These are phyloP conservation scores for Oldenlandia corymbosa DNA, from an alignment of 257 asterid species.

Conservation along the genomic window DNA sequence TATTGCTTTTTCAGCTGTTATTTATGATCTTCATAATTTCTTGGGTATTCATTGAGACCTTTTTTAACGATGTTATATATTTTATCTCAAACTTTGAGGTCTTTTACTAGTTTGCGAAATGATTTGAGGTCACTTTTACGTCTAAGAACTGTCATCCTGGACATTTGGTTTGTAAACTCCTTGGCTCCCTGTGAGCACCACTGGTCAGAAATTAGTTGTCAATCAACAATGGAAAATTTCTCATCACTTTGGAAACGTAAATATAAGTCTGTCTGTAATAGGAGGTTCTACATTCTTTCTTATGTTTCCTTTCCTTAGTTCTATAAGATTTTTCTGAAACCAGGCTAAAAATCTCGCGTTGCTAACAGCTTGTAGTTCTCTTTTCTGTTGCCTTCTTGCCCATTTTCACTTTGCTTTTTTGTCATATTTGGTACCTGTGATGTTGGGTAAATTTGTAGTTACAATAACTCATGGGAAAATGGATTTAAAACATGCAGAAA, in stretches of 20 bases:
- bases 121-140: neutral
- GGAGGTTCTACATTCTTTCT: no score
- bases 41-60: neutral
- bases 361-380: neutral
- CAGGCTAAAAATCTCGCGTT: neutral
- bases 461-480: neutral
- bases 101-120: neutral
- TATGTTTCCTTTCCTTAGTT: neutral
- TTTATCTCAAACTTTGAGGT: neutral
- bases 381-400: neutral
- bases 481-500: slow-evolving; percentile 34
- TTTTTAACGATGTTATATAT: neutral
- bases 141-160: neutral
- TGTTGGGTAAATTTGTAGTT: neutral
- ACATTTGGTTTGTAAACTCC: neutral
- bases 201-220: neutral
- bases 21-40: neutral
- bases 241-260: no score
- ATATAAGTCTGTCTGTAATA: no score
- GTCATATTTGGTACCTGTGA: neutral
- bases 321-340: neutral
- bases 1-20: neutral
- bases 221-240: neutral
- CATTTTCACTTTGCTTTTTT: neutral
- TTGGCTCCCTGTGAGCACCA: neutral